Evolutionary conservation across 805 yeast genomes (phyloP).

Genomic region (Saturnispora hagleri): DNA sequence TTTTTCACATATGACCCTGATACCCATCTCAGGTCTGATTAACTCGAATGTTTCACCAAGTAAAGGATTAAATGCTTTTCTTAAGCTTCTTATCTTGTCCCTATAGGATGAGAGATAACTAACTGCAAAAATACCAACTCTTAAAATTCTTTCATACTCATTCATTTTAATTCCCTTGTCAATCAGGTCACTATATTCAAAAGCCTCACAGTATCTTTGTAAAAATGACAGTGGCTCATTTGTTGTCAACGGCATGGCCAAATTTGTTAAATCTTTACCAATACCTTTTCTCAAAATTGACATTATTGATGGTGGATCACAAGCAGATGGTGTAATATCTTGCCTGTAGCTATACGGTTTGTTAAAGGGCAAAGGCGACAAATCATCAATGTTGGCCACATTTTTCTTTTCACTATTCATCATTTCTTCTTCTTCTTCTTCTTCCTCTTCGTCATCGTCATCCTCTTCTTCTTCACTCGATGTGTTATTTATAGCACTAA

Average conservation of each 20-base stretch:
- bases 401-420: too few relatives aligned
- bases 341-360: slow-evolving; percentile 41
- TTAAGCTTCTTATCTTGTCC: slow-evolving; percentile 59
- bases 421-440: not conserved
- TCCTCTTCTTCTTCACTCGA: slow-evolving; percentile 5
- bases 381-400: slow-evolving; percentile 20
- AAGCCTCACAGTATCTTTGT: slow-evolving; percentile 69
- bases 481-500: not conserved
- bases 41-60: slow-evolving; percentile 90
- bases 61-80: slow-evolving; percentile 94
- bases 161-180: slow-evolving; percentile 42
- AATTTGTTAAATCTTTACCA: slow-evolving; percentile 78
- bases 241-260: slow-evolving; percentile 89
- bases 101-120: slow-evolving; percentile 64
- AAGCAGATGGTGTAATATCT: slow-evolving; percentile 47
- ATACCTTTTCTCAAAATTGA: slow-evolving; percentile 79
- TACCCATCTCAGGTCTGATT: slow-evolving; percentile 74
- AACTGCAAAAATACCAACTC: slow-evolving; percentile 76
- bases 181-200: slow-evolving; percentile 67
- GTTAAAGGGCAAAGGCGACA: slow-evolving; percentile 62
- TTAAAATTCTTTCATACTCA: slow-evolving; percentile 50
- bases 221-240: slow-evolving; percentile 86
- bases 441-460: not conserved
- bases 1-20: slow-evolving; percentile 73
- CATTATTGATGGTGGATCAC: slow-evolving; percentile 75